Conservation (phyloP, 371 early-diverging fungal genomes). For the Nematocida sp. region DNA sequence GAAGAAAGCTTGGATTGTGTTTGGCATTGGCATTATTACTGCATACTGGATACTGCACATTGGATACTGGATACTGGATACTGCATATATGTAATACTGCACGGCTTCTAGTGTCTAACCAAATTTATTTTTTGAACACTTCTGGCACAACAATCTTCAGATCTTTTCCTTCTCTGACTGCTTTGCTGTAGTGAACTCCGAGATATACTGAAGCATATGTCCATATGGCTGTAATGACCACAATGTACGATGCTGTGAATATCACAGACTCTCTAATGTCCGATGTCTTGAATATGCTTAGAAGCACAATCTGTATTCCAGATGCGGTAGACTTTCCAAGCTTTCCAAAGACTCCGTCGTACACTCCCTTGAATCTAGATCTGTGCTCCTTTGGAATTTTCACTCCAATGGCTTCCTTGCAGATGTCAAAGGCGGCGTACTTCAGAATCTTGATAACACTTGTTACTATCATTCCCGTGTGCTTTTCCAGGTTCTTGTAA, state of each 20-base stretch:
- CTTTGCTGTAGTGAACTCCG: slow-evolving; percentile 53
- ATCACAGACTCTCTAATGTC: slow-evolving; percentile 58
- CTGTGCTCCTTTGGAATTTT: slow-evolving; percentile 60
- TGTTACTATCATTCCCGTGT: slow-evolving; percentile 25
- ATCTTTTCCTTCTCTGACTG: slow-evolving; percentile 50
- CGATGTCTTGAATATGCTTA: slow-evolving; percentile 37
- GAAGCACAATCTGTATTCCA: slow-evolving; percentile 54
- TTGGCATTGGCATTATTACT: too few species aligned
- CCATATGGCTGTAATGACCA: slow-evolving; percentile 58
- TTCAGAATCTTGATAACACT: slow-evolving; percentile 59
- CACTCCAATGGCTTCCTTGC: slow-evolving; percentile 64
- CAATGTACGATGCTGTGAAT: slow-evolving; percentile 17
- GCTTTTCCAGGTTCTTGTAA: slow-evolving; percentile 3
- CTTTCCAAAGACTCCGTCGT: slow-evolving; percentile 65
- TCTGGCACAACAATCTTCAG: slow-evolving; percentile 17
- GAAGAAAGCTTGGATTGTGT: too few species aligned
- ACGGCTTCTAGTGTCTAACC: too few species aligned
- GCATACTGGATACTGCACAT: background rate
- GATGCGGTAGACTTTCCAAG: slow-evolving; percentile 63
- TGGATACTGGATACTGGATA: background rate
- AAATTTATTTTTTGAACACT: background rate
- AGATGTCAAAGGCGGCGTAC: slow-evolving; percentile 64
- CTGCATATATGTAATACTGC: too few species aligned
- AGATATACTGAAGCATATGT: slow-evolving; percentile 59
- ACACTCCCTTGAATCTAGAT: slow-evolving; percentile 64